Percentiles rank a stretch among this genome's conserved stretches.
Evolutionary conservation across 108 stramenopile species (phyloP).

Genomic region (Bacterosira constricta): DNA sequence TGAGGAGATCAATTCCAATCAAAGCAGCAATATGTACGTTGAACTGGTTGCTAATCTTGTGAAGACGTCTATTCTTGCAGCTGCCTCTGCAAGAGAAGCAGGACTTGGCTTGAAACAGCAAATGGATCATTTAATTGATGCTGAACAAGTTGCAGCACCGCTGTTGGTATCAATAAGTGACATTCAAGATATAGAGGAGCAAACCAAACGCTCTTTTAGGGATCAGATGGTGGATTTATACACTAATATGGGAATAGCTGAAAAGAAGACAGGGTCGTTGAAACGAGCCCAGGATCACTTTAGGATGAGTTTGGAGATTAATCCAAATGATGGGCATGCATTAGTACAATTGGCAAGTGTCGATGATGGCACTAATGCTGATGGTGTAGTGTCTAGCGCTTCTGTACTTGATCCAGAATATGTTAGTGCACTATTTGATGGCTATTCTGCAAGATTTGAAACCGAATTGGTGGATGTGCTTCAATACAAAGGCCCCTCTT

Average conservation of each 20-base stretch:
- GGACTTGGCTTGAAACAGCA: slow-evolving; percentile 10
- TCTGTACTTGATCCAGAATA: slow-evolving; percentile 14
- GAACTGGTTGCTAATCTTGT: not conserved
- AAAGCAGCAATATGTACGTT: too few relatives aligned
- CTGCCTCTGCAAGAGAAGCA: slow-evolving; percentile 34
- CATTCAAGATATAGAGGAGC: slow-evolving; percentile 1
- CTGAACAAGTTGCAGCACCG: slow-evolving; percentile 3
- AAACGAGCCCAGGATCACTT: slow-evolving; percentile 11
- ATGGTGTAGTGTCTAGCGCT: slow-evolving; percentile 2
- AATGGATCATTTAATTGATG: slow-evolving; percentile 18
- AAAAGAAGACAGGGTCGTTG: slow-evolving; percentile 23
- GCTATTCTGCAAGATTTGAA: slow-evolving; percentile 32
- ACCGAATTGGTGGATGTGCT: slow-evolving; percentile 29
- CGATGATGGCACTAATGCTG: not conserved
- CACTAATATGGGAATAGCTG: slow-evolving; percentile 26
- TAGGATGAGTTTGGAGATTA: slow-evolving; percentile 20
- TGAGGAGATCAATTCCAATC: not conserved
- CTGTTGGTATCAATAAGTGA: not conserved
- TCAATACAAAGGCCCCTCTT: slow-evolving; percentile 16
- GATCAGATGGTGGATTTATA: slow-evolving; percentile 11
- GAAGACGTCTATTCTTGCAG: slow-evolving; percentile 17
- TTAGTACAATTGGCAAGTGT: slow-evolving; percentile 34
- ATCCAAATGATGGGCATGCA: slow-evolving; percentile 32
- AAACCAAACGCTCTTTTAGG: not conserved
- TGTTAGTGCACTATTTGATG: slow-evolving; percentile 30